Evolutionary conservation across 805 yeast species (phyloP).

Genomic region (Pichia deserticola): DNA sequence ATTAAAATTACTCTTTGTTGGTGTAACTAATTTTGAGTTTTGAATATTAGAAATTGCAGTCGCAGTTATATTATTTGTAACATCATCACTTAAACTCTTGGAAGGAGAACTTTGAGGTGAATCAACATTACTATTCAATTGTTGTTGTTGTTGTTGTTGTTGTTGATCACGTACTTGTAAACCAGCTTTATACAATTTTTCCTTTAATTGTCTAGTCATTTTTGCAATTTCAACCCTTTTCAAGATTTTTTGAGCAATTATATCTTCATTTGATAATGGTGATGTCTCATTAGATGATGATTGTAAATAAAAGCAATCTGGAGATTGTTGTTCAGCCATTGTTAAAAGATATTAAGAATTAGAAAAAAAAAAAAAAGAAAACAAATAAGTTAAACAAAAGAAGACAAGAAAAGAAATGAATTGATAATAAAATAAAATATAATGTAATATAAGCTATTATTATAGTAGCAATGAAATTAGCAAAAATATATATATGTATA

Average conservation of each 20-base stretch:
- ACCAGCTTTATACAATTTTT: conserved; percentile 36
- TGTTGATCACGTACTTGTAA: conserved; percentile 29
- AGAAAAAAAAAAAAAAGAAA: background rate
- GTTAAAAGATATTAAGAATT: too few relatives aligned
- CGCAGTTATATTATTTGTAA: conserved; percentile 12
- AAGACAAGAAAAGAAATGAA: background rate
- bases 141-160: conserved; percentile 8
- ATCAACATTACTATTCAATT: background rate
- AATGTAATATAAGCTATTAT: too few relatives aligned
- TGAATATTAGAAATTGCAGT: conserved; percentile 15
- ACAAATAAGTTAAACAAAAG: background rate
- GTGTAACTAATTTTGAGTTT: conserved; percentile 10
- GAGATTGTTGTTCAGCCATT: background rate
- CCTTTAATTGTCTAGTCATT: conserved; percentile 37
- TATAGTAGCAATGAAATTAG: background rate
- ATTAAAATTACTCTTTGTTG: conserved; percentile 4
- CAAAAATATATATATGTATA: too few relatives aligned
- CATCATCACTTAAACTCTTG: conserved; percentile 10
- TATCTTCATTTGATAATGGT: conserved; percentile 26
- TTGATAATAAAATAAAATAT: too few relatives aligned
- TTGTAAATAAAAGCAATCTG: background rate
- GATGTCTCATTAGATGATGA: conserved; percentile 7
- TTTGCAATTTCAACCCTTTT: conserved; percentile 41
- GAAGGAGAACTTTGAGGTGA: conserved; percentile 17
- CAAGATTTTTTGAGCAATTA: conserved; percentile 36